A percentile compares a stretch with the other conserved stretches of the same genome.
Evolutionary conservation across 2,329 filamentous ascomycete genomes (phyloP).

Genomic region (Phyllosticta citriasiana): DNA sequence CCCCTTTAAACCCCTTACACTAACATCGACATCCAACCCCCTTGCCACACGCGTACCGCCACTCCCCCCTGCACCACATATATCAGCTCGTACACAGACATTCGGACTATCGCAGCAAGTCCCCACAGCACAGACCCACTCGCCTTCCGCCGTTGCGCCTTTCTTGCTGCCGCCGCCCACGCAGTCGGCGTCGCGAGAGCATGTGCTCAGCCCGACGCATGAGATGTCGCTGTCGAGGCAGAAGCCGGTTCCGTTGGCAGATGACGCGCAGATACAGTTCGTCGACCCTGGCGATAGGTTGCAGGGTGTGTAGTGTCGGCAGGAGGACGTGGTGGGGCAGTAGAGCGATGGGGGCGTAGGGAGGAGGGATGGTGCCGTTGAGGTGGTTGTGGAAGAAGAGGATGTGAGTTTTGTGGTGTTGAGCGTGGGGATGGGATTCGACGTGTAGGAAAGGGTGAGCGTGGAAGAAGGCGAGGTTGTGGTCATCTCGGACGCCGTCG

Average conservation of each 20-base stretch:
- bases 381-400: background rate
- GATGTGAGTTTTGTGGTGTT: background rate
- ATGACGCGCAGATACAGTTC: conserved; percentile 20
- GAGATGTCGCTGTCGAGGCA: conserved; percentile 19
- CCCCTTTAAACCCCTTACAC: background rate
- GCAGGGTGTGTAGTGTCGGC: conserved; percentile 13
- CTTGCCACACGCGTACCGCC: background rate
- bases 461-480: background rate
- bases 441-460: background rate
- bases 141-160: conserved; percentile 3
- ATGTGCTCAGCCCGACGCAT: conserved; percentile 12
- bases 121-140: conserved; percentile 14
- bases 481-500: background rate
- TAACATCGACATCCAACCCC: no score
- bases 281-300: conserved; percentile 13
- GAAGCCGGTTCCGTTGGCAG: conserved; percentile 16
- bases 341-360: background rate
- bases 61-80: background rate
- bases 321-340: background rate
- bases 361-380: background rate
- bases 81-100: background rate
- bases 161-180: background rate
- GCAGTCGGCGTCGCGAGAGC: conserved; percentile 13
- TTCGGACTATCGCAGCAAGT: conserved; percentile 15
- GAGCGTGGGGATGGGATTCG: background rate